Evolutionary conservation across 2,329 filamentous ascomycete species (phyloP).

Genomic region (Diaporthe ampelina): DNA sequence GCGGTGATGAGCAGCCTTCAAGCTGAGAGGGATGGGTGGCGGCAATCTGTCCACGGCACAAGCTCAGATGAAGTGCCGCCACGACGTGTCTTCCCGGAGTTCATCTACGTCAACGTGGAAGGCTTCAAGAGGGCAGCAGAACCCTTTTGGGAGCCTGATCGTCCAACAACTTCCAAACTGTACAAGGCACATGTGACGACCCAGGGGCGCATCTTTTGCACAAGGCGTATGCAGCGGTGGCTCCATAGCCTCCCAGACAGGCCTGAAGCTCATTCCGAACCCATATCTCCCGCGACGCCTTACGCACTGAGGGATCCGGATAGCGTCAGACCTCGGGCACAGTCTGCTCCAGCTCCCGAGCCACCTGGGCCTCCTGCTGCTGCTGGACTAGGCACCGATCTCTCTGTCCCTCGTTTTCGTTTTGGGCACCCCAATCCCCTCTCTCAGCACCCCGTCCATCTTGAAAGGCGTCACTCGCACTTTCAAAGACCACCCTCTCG

Average conservation of each 20-base stretch:
- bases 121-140: slow-evolving; percentile 5
- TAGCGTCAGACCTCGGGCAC: slow-evolving; percentile 26
- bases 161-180: slow-evolving; percentile 19
- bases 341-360: slow-evolving; percentile 19
- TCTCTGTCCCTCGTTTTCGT: background rate
- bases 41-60: background rate
- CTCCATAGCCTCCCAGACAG: slow-evolving; percentile 23
- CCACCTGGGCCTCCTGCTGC: background rate
- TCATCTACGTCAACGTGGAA: slow-evolving; percentile 29
- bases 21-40: slow-evolving; percentile 1
- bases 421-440: slow-evolving; percentile 38
- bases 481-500: background rate
- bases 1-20: background rate
- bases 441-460: slow-evolving; percentile 34
- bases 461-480: background rate
- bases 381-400: background rate
- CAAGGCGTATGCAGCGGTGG: slow-evolving; percentile 26
- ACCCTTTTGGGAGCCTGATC: slow-evolving; percentile 27
- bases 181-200: slow-evolving; percentile 21
- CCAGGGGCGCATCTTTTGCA: slow-evolving; percentile 12
- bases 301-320: no score
- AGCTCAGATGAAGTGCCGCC: background rate
- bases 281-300: background rate
- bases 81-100: slow-evolving; percentile 33
- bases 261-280: background rate